Evolutionary conservation across 805 yeast genomes (phyloP).

Genomic region (Dipodascus geniculatus): DNA sequence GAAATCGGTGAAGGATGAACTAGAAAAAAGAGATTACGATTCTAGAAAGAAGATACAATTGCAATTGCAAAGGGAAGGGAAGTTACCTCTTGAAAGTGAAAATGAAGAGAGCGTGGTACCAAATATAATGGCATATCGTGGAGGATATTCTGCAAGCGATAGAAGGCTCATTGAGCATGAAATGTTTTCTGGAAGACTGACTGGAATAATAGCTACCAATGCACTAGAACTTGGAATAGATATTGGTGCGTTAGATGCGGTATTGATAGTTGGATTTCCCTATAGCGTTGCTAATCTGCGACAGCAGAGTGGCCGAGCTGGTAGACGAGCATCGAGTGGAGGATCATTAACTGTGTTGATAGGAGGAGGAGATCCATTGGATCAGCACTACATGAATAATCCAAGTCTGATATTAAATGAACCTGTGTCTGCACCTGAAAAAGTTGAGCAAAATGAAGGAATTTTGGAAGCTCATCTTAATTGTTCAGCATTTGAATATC

Average conservation of each 20-base stretch:
- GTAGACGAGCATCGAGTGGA: slow-evolving; percentile 52
- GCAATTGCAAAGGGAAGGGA: not conserved
- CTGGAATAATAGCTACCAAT: slow-evolving; percentile 87
- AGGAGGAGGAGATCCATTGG: slow-evolving; percentile 70
- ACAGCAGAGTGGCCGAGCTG: slow-evolving; percentile 97
- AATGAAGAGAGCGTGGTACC: slow-evolving; percentile 26
- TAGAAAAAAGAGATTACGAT: slow-evolving; percentile 26
- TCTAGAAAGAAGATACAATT: not conserved
- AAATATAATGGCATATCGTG: slow-evolving; percentile 84
- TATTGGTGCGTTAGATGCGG: slow-evolving; percentile 86
- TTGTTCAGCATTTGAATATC: slow-evolving; percentile 86
- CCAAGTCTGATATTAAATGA: slow-evolving; percentile 42
- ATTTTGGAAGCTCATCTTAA: slow-evolving; percentile 77
- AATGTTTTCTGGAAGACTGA: slow-evolving; percentile 77
- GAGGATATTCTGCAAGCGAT: slow-evolving; percentile 83
- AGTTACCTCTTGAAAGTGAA: not conserved
- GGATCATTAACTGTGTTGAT: slow-evolving; percentile 81
- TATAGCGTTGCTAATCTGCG: slow-evolving; percentile 74
- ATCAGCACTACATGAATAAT: slow-evolving; percentile 68
- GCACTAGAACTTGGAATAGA: slow-evolving; percentile 95
- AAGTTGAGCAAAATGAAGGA: slow-evolving; percentile 49
- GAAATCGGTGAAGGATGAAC: slow-evolving; percentile 61
- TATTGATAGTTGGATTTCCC: slow-evolving; percentile 88
- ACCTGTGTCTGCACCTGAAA: slow-evolving; percentile 44
- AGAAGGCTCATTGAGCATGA: slow-evolving; percentile 78